Evolutionary conservation across 345 rosid genomes (phyloP).

Genomic region (Pelargonium nanum): DNA sequence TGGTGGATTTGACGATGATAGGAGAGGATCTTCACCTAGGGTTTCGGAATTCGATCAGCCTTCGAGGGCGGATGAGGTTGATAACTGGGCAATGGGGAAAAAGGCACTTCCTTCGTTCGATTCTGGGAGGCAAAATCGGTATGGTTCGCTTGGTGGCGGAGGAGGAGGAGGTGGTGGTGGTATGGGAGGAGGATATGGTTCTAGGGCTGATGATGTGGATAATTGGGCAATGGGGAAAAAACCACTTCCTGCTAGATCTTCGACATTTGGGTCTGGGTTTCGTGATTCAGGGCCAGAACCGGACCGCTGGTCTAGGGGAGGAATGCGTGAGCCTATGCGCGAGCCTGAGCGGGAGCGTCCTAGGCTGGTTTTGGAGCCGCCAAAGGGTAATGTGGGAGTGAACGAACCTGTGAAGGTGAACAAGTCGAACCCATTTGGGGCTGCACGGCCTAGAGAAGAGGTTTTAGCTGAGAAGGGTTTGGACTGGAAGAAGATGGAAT

Average conservation of each 20-base stretch:
- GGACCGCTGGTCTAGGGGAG: conserved; percentile 66
- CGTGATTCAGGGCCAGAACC: conserved; percentile 44
- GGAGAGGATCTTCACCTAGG: conserved; percentile 51
- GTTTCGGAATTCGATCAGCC: conserved; percentile 68
- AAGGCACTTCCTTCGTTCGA: conserved; percentile 44
- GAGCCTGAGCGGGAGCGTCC: conserved; percentile 46
- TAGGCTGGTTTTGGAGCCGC: conserved; percentile 56
- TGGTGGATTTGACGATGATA: conserved; percentile 80
- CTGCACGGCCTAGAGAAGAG: conserved; percentile 87
- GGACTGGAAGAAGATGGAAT: conserved; percentile 82
- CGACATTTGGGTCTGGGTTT: conserved; percentile 57
- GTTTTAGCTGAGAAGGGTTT: conserved; percentile 88
- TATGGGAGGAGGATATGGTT: conserved; percentile 30
- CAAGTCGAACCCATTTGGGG: conserved; percentile 80
- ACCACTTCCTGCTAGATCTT: conserved; percentile 36
- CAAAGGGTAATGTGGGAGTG: conserved; percentile 33
- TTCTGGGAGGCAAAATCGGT: conserved; percentile 48
- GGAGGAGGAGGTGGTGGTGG: conserved; percentile 22
- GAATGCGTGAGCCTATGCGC: conserved; percentile 20
- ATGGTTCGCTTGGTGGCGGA: conserved; percentile 41
- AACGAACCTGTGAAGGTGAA: conserved; percentile 41
- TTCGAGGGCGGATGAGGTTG: conserved; percentile 86
- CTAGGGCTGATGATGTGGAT: conserved; percentile 80
- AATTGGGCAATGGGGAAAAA: conserved; percentile 66
- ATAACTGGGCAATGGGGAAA: conserved; percentile 77